These are phyloP conservation scores for Fonsecaea nubica DNA, from an alignment of 2,329 filamentous ascomycete genomes.

Conservation along the genomic window DNA sequence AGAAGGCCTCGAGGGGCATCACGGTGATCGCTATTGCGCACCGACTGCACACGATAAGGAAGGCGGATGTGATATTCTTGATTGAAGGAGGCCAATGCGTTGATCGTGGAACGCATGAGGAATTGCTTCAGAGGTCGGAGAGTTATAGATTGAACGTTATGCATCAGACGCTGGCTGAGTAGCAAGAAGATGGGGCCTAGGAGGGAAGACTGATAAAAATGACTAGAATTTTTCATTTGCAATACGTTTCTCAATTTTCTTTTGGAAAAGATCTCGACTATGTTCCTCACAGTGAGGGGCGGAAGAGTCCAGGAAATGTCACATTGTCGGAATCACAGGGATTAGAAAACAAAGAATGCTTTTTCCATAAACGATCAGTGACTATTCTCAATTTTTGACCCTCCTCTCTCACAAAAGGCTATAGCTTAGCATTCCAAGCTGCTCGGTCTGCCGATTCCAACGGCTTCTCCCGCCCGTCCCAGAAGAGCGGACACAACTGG, in stretches of 20 bases:
- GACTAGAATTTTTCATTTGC: background rate
- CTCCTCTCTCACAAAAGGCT: conserved; percentile 18
- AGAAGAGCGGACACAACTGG: conserved; percentile 61
- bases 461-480: conserved; percentile 55
- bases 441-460: conserved; percentile 54
- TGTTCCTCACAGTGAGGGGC: background rate
- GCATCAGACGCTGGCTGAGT: conserved; percentile 24
- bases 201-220: background rate
- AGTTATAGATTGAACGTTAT: conserved; percentile 60
- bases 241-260: background rate
- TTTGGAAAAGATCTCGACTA: background rate
- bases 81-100: conserved; percentile 73
- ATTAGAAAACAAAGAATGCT: background rate
- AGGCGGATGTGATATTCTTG: conserved; percentile 81
- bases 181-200: background rate
- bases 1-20: conserved; percentile 60
- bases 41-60: conserved; percentile 50
- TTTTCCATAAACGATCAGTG: background rate
- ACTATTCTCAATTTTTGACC: background rate
- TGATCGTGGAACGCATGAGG: conserved; percentile 79
- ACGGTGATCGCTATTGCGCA: conserved; percentile 53
- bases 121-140: conserved; percentile 72
- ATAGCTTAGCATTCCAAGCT: conserved; percentile 57
- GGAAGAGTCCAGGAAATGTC: background rate
- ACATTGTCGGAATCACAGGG: background rate